Base-by-base conservation (phyloP, 768 basidiomycete species). In the Tylopilus balloui region DNA sequence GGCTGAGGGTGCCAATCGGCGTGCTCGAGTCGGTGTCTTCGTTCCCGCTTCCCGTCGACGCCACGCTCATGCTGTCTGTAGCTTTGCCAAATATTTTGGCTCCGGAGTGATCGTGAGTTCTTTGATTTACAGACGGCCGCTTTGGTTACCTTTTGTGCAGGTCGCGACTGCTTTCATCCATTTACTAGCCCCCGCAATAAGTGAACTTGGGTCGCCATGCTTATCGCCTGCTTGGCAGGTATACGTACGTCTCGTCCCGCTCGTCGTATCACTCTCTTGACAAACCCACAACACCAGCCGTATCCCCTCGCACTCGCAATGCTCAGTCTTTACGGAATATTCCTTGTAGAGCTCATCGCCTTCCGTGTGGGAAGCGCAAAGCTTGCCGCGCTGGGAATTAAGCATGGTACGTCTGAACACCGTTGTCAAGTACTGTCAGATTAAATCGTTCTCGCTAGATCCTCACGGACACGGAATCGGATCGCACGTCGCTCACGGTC, bases 161-260 rank as follows among this genome's bases (percentile, higher is more conserved):
- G 86, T 96, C 50, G 91, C 91, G 1, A 95, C 92, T 10, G 86
- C 88, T 3, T 95, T 90, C 64, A 88, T 91, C 29, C 89, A 92
- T 66, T 76, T 95, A 0, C 73, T 95, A 6, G 69, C 78, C 6
- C 86, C 94, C 1, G 94, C 81, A 0, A 70, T 90, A 40, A 80
- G 80, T 11, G 88, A 79, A 31, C 74, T 98, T 4, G 67, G 71
- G 17, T 86, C 83, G 1, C 70, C 76, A 9, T 97, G 94, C 66
- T 73, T 97, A 20, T 59, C 75, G 0, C 68, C 77, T 3, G 79
- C 67, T 28, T 98, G 95, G 94, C 63, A 60, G 0, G 67, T 71
- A 49, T 96, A 94, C 64, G 90, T 92, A 59, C 58, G 85, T 60
- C 35, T 34, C 10, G 21, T 21, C 15, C 3, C 2, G 37, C 11